A percentile compares a stretch with the other conserved stretches of the same genome.
These are phyloP conservation scores for Wickerhamomyces bovis DNA, from an alignment of 805 yeast genomes.

Conservation along the genomic window DNA sequence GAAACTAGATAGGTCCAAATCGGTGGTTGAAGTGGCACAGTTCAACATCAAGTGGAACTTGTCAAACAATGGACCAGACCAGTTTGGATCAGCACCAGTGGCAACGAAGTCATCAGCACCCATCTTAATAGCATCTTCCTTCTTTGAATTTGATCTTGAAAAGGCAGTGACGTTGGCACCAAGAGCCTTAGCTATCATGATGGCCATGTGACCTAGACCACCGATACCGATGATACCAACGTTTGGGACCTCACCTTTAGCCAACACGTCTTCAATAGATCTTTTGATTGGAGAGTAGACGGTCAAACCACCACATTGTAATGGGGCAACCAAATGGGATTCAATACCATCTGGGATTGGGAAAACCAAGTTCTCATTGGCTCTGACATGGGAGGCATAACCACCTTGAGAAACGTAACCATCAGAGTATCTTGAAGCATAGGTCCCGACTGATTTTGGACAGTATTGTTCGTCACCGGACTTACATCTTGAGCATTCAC, in stretches of 20 bases:
- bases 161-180: constrained; percentile 56
- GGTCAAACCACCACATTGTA: constrained; percentile 75
- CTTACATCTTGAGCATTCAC: constrained; percentile 54
- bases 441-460: constrained; percentile 41
- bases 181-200: constrained; percentile 50
- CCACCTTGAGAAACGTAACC: constrained; percentile 59
- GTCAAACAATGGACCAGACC: constrained; percentile 29
- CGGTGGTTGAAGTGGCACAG: constrained; percentile 40
- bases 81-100: constrained; percentile 41
- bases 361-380: constrained; percentile 56
- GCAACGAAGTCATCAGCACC: constrained; percentile 53
- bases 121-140: constrained; percentile 39
- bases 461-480: constrained; percentile 54
- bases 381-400: constrained; percentile 59
- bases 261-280: constrained; percentile 20
- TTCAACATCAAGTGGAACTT: constrained; percentile 41
- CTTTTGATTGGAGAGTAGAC: constrained; percentile 61
- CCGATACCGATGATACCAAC: constrained; percentile 54
- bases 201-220: constrained; percentile 52
- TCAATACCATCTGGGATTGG: constrained; percentile 53
- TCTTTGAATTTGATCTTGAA: constrained; percentile 44
- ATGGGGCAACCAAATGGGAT: constrained; percentile 57
- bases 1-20: constrained; percentile 43
- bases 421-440: constrained; percentile 39
- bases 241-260: constrained; percentile 25